Percentiles rank a stretch among this genome's conserved stretches.
phyloP scores from a whole-genome alignment of 176 grass and related monocot species.

The Aegilops bicornis region DNA sequence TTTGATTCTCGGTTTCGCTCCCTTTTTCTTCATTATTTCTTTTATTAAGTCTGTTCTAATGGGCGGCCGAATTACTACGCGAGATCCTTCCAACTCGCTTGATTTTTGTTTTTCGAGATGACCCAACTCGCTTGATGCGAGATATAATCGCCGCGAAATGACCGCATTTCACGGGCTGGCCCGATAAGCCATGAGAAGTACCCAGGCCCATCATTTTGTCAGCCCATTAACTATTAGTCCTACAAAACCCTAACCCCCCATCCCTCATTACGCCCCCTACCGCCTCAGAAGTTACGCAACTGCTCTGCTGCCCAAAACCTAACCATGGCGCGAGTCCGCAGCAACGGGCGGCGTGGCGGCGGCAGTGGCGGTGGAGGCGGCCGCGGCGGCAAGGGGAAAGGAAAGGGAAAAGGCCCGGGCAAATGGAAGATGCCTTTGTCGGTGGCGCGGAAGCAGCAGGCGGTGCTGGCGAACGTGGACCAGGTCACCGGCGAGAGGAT shows the following conservation, averaged over 20 bases:
- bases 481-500: conserved; percentile 85
- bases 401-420: background rate
- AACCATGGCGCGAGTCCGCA: background rate
- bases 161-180: too few relatives aligned
- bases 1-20: too few relatives aligned
- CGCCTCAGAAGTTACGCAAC: background rate
- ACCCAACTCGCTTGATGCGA: too few relatives aligned
- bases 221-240: background rate
- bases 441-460: conserved; percentile 69
- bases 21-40: too few relatives aligned
- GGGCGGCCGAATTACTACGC: too few relatives aligned
- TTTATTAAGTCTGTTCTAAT: too few relatives aligned
- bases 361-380: conserved; percentile 17
- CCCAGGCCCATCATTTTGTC: background rate
- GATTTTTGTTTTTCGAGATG: too few relatives aligned
- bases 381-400: conserved; percentile 10
- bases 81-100: too few relatives aligned
- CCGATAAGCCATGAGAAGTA: too few relatives aligned
- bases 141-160: too few relatives aligned
- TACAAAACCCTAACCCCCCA: background rate
- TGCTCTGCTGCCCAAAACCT: background rate
- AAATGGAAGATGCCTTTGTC: conserved; percentile 35
- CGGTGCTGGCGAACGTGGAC: conserved; percentile 49
- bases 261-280: background rate
- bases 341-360: conserved; percentile 24